phyloP scores from a whole-genome alignment of 805 yeast species.

The Hanseniaspora clermontiae region DNA sequence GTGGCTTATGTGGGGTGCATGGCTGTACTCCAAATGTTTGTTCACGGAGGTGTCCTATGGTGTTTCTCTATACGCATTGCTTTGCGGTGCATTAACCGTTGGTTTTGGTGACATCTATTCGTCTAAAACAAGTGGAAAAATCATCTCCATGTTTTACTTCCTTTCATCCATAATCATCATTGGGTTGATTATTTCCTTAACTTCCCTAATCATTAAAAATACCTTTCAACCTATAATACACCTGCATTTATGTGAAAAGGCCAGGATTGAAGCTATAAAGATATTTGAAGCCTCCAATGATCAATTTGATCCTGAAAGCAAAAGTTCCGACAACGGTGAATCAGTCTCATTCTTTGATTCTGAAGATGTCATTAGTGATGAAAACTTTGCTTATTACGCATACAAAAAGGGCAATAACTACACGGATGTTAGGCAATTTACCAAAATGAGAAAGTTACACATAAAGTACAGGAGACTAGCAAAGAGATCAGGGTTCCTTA shows the following conservation, averaged over 20 bases:
- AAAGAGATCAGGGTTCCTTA: slow-evolving; percentile 29
- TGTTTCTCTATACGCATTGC: slow-evolving; percentile 57
- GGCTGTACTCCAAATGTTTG: slow-evolving; percentile 37
- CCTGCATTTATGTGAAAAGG: slow-evolving; percentile 50
- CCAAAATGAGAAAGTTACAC: slow-evolving; percentile 42
- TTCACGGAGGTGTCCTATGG: slow-evolving; percentile 39
- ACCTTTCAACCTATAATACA: slow-evolving; percentile 50
- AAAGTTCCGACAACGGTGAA: not conserved
- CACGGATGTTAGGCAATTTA: slow-evolving; percentile 39
- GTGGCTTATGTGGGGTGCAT: slow-evolving; percentile 67
- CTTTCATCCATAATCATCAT: slow-evolving; percentile 57
- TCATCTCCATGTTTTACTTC: slow-evolving; percentile 50
- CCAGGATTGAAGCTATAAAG: slow-evolving; percentile 29
- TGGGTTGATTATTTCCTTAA: slow-evolving; percentile 62
- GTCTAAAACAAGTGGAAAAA: slow-evolving; percentile 38
- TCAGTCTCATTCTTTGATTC: not conserved
- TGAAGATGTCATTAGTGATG: not conserved
- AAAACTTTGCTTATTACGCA: not conserved
- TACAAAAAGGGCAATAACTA: slow-evolving; percentile 18
- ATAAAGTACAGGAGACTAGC: slow-evolving; percentile 31
- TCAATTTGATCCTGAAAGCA: not conserved
- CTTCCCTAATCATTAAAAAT: slow-evolving; percentile 50
- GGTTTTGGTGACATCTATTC: slow-evolving; percentile 74
- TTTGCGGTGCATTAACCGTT: slow-evolving; percentile 61
- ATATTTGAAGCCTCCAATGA: slow-evolving; percentile 18